These are phyloP conservation scores for Mortierella sp. DNA, from an alignment of 371 early-diverging fungal genomes.

Conservation along the genomic window DNA sequence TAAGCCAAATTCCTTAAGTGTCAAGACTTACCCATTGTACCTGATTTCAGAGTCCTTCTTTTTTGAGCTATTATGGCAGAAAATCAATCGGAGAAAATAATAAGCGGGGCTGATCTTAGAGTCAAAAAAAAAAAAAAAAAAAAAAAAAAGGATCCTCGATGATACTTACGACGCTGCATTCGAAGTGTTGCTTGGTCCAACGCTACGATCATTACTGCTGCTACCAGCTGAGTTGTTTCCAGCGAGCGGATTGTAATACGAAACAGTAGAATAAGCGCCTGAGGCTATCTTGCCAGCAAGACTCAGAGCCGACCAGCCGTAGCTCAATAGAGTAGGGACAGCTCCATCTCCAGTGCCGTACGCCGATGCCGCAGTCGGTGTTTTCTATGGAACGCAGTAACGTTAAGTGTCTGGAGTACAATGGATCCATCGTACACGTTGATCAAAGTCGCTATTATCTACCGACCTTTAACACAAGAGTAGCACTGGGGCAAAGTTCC, in stretches of 20 bases:
- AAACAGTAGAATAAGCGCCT: slow-evolving; percentile 33
- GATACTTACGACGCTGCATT: slow-evolving; percentile 22
- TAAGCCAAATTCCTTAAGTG: not conserved
- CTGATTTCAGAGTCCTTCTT: slow-evolving; percentile 44
- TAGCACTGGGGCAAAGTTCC: slow-evolving; percentile 68
- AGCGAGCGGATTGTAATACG: slow-evolving; percentile 45
- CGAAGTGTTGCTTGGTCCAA: not conserved
- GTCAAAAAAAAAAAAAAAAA: too few relatives aligned
- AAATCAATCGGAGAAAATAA: not conserved
- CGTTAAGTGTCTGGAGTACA: not conserved
- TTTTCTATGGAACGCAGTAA: slow-evolving; percentile 14
- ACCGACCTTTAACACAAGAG: slow-evolving; percentile 65
- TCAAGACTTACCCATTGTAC: slow-evolving; percentile 36
- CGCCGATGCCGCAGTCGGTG: slow-evolving; percentile 28
- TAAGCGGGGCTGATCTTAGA: too few relatives aligned
- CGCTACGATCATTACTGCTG: not conserved
- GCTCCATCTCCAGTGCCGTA: slow-evolving; percentile 39
- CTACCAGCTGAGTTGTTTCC: not conserved
- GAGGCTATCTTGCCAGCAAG: slow-evolving; percentile 48
- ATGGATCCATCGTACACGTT: not conserved
- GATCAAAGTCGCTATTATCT: not conserved
- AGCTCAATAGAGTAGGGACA: slow-evolving; percentile 22
- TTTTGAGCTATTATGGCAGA: slow-evolving; percentile 19
- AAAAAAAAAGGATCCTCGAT: not conserved
- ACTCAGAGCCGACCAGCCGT: slow-evolving; percentile 49